Percentiles rank a stretch among this genome's conserved stretches.
These are phyloP conservation scores for Akanthomyces muscarius DNA, from an alignment of 2,329 filamentous ascomycete genomes.

Conservation along the genomic window DNA sequence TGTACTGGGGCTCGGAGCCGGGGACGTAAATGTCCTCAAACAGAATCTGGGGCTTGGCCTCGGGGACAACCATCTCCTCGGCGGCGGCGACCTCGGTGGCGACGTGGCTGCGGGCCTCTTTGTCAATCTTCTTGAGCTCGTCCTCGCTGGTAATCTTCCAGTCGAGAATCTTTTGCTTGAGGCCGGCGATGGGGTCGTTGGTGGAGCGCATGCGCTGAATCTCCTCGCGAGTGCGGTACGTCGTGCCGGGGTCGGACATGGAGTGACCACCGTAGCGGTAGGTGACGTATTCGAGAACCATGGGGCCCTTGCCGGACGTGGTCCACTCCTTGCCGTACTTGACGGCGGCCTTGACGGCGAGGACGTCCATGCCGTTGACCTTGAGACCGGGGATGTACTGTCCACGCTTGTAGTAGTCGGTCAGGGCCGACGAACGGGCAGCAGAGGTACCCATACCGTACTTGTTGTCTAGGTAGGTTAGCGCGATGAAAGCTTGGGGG, in stretches of 20 bases:
- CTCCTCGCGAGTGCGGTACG: slow-evolving; percentile 98
- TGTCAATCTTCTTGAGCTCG: slow-evolving; percentile 93
- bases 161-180: slow-evolving; percentile 97
- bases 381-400: slow-evolving; percentile 99
- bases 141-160: slow-evolving; percentile 91
- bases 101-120: slow-evolving; percentile 80
- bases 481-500: slow-evolving; percentile 16
- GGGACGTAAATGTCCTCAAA: slow-evolving; percentile 95
- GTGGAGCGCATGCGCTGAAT: slow-evolving; percentile 99
- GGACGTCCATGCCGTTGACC: slow-evolving; percentile 99
- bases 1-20: slow-evolving; percentile 81
- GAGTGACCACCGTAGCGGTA: slow-evolving; percentile 99
- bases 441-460: slow-evolving; percentile 99
- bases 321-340: slow-evolving; percentile 91
- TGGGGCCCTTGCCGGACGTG: slow-evolving; percentile 76
- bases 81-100: slow-evolving; percentile 87
- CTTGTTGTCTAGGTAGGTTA: slow-evolving; percentile 77
- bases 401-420: slow-evolving; percentile 99
- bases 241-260: slow-evolving; percentile 99
- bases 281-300: slow-evolving; percentile 98
- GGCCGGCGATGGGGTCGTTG: slow-evolving; percentile 94
- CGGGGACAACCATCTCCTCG: slow-evolving; percentile 81
- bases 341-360: slow-evolving; percentile 94
- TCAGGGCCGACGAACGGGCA: slow-evolving; percentile 87
- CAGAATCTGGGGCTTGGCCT: slow-evolving; percentile 74